Base-by-base conservation (phyloP, 257 asterid species). In the Penstemon barbatus region DNA sequence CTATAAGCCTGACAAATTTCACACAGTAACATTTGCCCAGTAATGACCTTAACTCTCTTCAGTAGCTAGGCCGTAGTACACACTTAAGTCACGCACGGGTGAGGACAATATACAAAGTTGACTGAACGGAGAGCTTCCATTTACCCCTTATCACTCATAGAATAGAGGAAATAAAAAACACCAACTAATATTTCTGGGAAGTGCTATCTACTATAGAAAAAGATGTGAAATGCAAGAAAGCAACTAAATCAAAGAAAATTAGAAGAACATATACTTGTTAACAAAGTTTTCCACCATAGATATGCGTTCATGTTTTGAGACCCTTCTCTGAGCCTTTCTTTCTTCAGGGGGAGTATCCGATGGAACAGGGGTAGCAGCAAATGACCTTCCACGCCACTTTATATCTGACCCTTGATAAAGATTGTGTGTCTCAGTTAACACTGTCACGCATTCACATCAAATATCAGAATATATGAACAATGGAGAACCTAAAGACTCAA, bases 271-370 rank as follows among this genome's bases (percentile, higher is more conserved):
- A 50, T 86, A 90, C 97, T 78, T 79, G 80, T 74, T 81, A 63
- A 90, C 91, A 79, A 71, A 86, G 55, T 73, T 58, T 84, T 79
- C 79, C 72, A 84, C 81, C 85, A 87, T 63, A 5, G 79, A 57
- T 81, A 39, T 84, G 33, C 97, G 86, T 59, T 82, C 91, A 57
- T 65, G 79, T 73, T 60, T 87, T 25, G 90, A 44, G 64, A 86
- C 44, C 79, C 74, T 87, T 78, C 69, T 77, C 69, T 15, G 70
- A 19, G 74, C 8, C 80, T 73, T 83, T 65, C 60, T 75, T 4
- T 52, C 56, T 69, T 68, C 81, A 50, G 63, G 46, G 4, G 46
- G 46, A 5, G 46, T 49, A 63, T 78, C 81, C 49, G 89, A 71
- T 63, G 75, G 70, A 77, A 75, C 79, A 55, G 82, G 56, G 65